Conservation (phyloP, 805 yeast genomes). For the Komagataella ulmi region DNA sequence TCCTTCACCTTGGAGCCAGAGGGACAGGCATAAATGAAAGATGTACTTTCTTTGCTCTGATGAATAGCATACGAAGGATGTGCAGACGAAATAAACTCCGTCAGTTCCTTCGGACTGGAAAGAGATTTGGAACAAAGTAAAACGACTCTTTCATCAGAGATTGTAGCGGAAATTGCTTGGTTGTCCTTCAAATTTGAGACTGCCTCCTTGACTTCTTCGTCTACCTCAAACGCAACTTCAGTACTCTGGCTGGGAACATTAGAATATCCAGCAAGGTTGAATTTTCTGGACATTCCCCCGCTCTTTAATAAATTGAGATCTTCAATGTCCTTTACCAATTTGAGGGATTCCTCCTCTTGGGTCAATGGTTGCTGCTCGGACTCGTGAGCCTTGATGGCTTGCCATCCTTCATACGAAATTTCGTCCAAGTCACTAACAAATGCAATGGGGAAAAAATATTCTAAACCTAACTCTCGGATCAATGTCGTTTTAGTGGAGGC, state of each 20-base stretch:
- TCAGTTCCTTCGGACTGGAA: constrained; percentile 10
- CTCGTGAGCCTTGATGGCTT: constrained; percentile 21
- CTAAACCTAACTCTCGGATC: constrained; percentile 57
- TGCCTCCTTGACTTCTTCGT: constrained; percentile 2
- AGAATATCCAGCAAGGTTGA: constrained; percentile 8
- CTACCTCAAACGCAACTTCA: constrained; percentile 4
- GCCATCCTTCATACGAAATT: constrained; percentile 34
- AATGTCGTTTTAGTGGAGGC: constrained; percentile 81
- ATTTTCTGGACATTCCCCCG: constrained; percentile 7
- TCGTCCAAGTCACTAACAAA: constrained; percentile 48
- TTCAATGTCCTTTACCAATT: constrained; percentile 30
- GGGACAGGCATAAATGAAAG: constrained; percentile 79
- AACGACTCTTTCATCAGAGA: constrained; percentile 21
- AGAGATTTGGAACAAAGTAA: constrained; percentile 9
- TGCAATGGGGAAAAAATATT: constrained; percentile 33
- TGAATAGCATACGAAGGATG: constrained; percentile 51
- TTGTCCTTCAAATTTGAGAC: constrained; percentile 8
- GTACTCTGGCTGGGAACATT: constrained; percentile 1
- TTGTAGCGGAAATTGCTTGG: constrained; percentile 32
- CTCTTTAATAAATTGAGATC: constrained; percentile 13
- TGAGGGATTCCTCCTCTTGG: constrained; percentile 40
- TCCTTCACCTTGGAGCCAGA: constrained; percentile 81
- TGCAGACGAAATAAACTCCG: constrained; percentile 19
- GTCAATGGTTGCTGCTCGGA: constrained; percentile 35
- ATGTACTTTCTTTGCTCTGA: constrained; percentile 22